Percentiles rank a stretch among this genome's conserved stretches.
phyloP scores from a whole-genome alignment of 352 stramenopile species.

The Aphanomyces euteiches region DNA sequence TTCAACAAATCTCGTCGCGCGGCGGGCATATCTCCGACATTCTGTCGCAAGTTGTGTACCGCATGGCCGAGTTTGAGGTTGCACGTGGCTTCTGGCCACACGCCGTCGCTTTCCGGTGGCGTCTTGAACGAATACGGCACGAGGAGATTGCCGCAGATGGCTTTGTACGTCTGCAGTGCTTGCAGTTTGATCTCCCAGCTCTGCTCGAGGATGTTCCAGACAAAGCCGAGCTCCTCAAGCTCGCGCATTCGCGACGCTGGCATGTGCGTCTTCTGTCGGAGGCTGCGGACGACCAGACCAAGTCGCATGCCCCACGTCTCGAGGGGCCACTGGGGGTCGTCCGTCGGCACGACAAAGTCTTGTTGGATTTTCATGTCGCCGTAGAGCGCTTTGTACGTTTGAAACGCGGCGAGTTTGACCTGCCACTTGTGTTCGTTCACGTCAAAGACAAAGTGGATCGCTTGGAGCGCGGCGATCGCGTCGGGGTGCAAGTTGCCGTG shows the following conservation, averaged over 20 bases:
- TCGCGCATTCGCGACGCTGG: neutral
- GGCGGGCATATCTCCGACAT: conserved; percentile 55
- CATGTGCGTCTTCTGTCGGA: conserved; percentile 28
- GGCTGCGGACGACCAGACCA: conserved; percentile 34
- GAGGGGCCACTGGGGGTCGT: conserved; percentile 31
- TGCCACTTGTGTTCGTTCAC: conserved; percentile 25
- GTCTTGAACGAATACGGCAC: conserved; percentile 66
- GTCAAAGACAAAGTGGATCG: conserved; percentile 31
- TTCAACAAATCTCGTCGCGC: conserved; percentile 28
- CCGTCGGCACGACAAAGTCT: conserved; percentile 34
- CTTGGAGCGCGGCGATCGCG: conserved; percentile 11
- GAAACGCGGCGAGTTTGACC: conserved; percentile 30
- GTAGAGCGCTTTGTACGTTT: conserved; percentile 36
- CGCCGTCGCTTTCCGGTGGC: conserved; percentile 36
- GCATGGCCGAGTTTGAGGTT: conserved; percentile 60
- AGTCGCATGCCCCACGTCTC: conserved; percentile 40
- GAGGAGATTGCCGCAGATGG: conserved; percentile 52
- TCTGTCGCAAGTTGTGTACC: conserved; percentile 61
- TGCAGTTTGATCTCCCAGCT: conserved; percentile 74
- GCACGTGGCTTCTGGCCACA: conserved; percentile 50
- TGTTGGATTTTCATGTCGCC: conserved; percentile 36
- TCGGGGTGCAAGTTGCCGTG: conserved; percentile 25
- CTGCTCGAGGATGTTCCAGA: conserved; percentile 48
- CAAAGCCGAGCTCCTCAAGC: neutral
- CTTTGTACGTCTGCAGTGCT: conserved; percentile 51